phyloP scores from a whole-genome alignment of 441 rosid genomes.

The California macrophylla region DNA sequence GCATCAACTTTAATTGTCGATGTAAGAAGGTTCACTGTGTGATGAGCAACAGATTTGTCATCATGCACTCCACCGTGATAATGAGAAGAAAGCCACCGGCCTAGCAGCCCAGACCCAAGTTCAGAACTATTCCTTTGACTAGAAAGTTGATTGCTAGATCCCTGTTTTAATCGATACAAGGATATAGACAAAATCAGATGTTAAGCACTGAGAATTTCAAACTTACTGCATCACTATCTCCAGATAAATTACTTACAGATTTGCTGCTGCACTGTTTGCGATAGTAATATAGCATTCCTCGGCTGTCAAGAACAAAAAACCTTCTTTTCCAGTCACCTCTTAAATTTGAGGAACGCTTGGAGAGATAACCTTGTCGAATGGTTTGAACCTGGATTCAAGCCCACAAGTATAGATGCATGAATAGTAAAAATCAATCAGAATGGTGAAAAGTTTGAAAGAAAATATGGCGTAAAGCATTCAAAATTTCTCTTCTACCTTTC shows the following conservation, averaged over 20 bases:
- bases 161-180: conserved; percentile 30
- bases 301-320: conserved; percentile 92
- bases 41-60: conserved; percentile 89
- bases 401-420: background rate
- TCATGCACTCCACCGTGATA: conserved; percentile 76
- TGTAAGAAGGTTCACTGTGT: conserved; percentile 82
- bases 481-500: conserved; percentile 47
- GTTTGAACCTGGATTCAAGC: conserved; percentile 61
- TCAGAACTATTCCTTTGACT: conserved; percentile 54
- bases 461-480: background rate
- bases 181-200: background rate
- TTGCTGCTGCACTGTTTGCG: conserved; percentile 71
- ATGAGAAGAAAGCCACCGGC: conserved; percentile 96
- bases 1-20: conserved; percentile 90
- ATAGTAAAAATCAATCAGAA: background rate
- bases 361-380: conserved; percentile 89
- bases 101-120: conserved; percentile 62
- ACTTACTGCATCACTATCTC: background rate
- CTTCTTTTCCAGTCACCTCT: conserved; percentile 99
- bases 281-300: conserved; percentile 90
- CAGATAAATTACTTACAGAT: conserved; percentile 45
- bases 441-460: background rate
- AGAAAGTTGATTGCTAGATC: conserved; percentile 51
- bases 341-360: conserved; percentile 92
- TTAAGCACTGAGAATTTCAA: conserved; percentile 8